phyloP scores from a whole-genome alignment of 352 stramenopile genomes.

The Globisporangium nodosum region DNA sequence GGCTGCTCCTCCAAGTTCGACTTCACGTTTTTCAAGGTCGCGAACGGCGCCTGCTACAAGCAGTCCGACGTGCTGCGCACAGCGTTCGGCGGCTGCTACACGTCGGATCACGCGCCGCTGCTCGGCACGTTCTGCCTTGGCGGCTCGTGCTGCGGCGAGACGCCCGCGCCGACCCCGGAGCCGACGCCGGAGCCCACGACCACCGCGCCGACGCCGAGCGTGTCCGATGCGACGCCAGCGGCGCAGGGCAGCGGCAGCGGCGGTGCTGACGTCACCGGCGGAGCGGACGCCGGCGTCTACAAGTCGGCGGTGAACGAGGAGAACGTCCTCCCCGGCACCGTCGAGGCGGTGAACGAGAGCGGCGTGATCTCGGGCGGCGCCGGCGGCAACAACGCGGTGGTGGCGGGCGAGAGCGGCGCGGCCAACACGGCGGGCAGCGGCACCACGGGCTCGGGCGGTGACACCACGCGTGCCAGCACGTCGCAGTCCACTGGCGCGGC shows the following conservation, averaged over 20 bases:
- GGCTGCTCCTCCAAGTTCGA: slow-evolving; percentile 71
- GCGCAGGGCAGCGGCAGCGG: background rate
- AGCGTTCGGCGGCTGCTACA: slow-evolving; percentile 61
- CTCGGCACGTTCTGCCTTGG: slow-evolving; percentile 51
- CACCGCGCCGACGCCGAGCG: background rate
- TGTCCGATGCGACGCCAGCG: background rate
- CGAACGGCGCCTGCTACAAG: slow-evolving; percentile 35
- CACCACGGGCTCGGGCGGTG: background rate
- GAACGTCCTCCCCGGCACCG: slow-evolving; percentile 9
- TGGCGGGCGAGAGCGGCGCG: background rate
- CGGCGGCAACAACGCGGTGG: slow-evolving; percentile 6
- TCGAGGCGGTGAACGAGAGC: slow-evolving; percentile 1
- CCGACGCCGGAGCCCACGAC: slow-evolving; percentile 6
- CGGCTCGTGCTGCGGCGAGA: slow-evolving; percentile 47
- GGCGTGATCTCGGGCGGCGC: slow-evolving; percentile 5
- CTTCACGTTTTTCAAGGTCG: slow-evolving; percentile 43
- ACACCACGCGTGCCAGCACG: slow-evolving; percentile 11
- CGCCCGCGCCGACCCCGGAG: slow-evolving; percentile 1
- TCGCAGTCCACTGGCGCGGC: slow-evolving; percentile 26
- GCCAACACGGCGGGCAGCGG: background rate
- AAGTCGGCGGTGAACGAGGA: slow-evolving; percentile 9
- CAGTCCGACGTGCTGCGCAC: slow-evolving; percentile 55
- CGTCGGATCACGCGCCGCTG: slow-evolving; percentile 68
- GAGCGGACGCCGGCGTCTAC: background rate
- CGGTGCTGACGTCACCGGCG: background rate